These are phyloP conservation scores for Colletotrichum sansevieriae DNA, from an alignment of 2,329 filamentous ascomycete genomes.

Conservation along the genomic window DNA sequence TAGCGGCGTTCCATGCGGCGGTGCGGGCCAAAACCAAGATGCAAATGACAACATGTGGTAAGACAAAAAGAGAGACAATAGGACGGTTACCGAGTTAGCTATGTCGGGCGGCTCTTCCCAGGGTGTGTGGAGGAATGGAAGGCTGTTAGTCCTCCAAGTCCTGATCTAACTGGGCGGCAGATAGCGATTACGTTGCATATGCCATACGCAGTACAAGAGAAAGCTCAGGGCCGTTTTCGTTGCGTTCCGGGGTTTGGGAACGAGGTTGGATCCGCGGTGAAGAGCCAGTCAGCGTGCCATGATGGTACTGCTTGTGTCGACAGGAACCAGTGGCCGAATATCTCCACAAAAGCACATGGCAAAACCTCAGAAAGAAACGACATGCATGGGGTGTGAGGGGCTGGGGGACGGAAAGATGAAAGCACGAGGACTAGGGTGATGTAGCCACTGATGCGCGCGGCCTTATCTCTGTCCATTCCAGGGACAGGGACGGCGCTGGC, in stretches of 20 bases:
- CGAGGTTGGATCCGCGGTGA: background rate
- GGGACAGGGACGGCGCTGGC: conserved; percentile 15
- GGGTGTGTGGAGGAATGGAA: background rate
- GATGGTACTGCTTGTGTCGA: background rate
- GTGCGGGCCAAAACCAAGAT: background rate
- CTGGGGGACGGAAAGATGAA: conserved; percentile 40
- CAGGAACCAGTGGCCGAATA: background rate
- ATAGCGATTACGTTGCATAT: conserved; percentile 4
- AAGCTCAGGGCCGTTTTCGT: conserved; percentile 21
- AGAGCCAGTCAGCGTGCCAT: background rate
- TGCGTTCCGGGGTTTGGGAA: background rate
- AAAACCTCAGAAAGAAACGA: background rate
- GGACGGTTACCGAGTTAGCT: conserved; percentile 11
- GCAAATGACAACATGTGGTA: conserved; percentile 10
- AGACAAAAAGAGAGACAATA: conserved; percentile 20
- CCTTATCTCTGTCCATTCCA: conserved; percentile 49
- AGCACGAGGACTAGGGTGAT: conserved; percentile 27
- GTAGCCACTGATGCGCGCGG: conserved; percentile 36
- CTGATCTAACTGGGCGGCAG: conserved; percentile 7
- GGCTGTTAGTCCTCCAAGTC: conserved; percentile 22
- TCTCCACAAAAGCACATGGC: conserved; percentile 36
- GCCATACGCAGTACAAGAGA: background rate
- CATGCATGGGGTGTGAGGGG: background rate
- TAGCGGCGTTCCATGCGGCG: conserved; percentile 6
- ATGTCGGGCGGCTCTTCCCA: conserved; percentile 17